Base-by-base conservation (phyloP, 345 rosid species). In the Physaria fendleri region DNA sequence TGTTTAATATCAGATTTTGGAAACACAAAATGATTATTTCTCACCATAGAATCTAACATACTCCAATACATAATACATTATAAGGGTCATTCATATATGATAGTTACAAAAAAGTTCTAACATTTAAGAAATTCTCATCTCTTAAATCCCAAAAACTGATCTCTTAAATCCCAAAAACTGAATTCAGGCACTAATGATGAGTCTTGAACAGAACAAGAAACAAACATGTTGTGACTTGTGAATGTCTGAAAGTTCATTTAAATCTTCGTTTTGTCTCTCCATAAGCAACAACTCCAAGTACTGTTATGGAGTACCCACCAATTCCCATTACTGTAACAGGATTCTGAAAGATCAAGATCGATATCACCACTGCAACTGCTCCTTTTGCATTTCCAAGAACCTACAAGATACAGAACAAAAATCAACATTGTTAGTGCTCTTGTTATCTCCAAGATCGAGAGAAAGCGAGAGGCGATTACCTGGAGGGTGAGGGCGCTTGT, bases 371-470 rank as follows among this genome's bases (percentile, higher is more conserved):
- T 6, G 98, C 97, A 33, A 88, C 94, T 14, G 97, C 99, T 25
- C 97, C 99, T 75, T 92, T 92, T 7, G 98, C 97, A 61, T 88
- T 88, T 56, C 98, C 98, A 54, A 92, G 70, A 24, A 92, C 97
- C 98, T 92, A 79, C 29, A 47, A 18, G 23, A 37, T 22, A 13
- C 38, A 5, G 6, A 32, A 40, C 22, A 40, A 20, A 20, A 28
- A 49, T 6, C 35, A 48, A 47, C 39, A 65, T 52, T 25, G n/a
- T 11, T 35, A 23, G 32, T n/a, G n/a, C n/a, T 32, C 12, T n/a
- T 8, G 33, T 54, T 8, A 44, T 33, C 43, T 41, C 29, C 28
- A 52, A 23, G 15, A 23, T 5, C 33, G 25, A 29, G 28, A 17
- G 21, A 29, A 32, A 55, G 15, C 11, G 54, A 33, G 6, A 38